Conservation (phyloP, 2,329 filamentous ascomycete genomes). For the Tolypocladium cylindrosporum region DNA sequence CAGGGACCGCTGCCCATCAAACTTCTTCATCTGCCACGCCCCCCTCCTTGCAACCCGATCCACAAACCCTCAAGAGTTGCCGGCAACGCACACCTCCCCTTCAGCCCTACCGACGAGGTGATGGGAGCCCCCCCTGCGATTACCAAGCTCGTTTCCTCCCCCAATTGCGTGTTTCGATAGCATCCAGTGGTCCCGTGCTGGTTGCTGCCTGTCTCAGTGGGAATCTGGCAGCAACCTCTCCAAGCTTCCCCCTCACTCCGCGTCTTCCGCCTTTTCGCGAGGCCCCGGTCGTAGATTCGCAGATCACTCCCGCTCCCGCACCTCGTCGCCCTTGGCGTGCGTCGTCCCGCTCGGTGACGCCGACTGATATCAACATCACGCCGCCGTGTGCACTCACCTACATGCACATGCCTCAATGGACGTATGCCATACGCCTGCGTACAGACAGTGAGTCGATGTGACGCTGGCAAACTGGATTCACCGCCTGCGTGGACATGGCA, state of each 20-base stretch:
- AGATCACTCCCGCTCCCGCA: background rate
- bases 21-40: background rate
- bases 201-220: background rate
- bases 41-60: background rate
- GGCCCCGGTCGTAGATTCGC: background rate
- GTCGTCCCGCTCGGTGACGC: slow-evolving; percentile 2
- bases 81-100: slow-evolving; percentile 2
- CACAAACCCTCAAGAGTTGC: background rate
- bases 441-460: background rate
- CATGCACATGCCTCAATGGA: background rate
- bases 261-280: background rate
- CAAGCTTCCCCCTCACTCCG: background rate
- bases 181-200: background rate
- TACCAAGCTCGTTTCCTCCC: background rate
- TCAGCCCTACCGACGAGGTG: slow-evolving; percentile 8
- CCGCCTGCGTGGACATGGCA: background rate
- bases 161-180: background rate
- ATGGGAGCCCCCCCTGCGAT: background rate
- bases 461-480: background rate
- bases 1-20: background rate
- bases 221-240: background rate
- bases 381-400: background rate
- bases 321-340: background rate
- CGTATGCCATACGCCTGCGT: background rate
- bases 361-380: background rate